These are phyloP conservation scores for Ceratocystis ficicola DNA, from an alignment of 2,329 filamentous ascomycete genomes.

Conservation along the genomic window DNA sequence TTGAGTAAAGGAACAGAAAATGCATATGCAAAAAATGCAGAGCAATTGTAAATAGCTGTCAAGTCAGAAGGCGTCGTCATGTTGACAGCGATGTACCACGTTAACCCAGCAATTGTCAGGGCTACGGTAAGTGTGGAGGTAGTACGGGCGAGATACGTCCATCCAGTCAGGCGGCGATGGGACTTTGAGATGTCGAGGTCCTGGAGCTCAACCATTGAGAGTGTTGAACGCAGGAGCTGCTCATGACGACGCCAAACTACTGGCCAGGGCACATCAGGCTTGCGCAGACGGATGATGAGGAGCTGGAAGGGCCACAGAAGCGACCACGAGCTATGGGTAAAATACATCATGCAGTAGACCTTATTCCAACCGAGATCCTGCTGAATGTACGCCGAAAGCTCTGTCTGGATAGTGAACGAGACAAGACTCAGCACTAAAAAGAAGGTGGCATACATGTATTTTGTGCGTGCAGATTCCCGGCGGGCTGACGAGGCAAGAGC, in stretches of 20 bases:
- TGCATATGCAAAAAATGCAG: conserved; percentile 94
- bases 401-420: conserved; percentile 86
- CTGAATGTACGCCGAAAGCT: conserved; percentile 91
- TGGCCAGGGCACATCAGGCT: conserved; percentile 64
- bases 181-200: conserved; percentile 52
- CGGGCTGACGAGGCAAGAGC: conserved; percentile 31
- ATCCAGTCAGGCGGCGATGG: conserved; percentile 29
- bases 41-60: conserved; percentile 98
- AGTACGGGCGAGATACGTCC: conserved; percentile 62
- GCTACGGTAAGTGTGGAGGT: conserved; percentile 74
- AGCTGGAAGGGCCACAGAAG: conserved; percentile 82
- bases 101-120: conserved; percentile 78
- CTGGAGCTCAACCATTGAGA: conserved; percentile 74
- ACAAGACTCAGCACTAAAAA: conserved; percentile 75
- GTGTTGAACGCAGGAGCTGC: conserved; percentile 41
- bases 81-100: conserved; percentile 92
- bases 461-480: conserved; percentile 48
- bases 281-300: conserved; percentile 64
- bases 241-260: conserved; percentile 66
- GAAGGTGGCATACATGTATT: conserved; percentile 75
- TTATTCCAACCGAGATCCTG: conserved; percentile 89
- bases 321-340: conserved; percentile 90
- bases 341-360: conserved; percentile 98
- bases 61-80: conserved; percentile 86
- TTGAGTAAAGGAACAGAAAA: conserved; percentile 85